Evolutionary conservation across 805 yeast genomes (phyloP), one percentile per base, ranked within the genome.

Genomic region (Barnettozyma pratensis): DNA sequence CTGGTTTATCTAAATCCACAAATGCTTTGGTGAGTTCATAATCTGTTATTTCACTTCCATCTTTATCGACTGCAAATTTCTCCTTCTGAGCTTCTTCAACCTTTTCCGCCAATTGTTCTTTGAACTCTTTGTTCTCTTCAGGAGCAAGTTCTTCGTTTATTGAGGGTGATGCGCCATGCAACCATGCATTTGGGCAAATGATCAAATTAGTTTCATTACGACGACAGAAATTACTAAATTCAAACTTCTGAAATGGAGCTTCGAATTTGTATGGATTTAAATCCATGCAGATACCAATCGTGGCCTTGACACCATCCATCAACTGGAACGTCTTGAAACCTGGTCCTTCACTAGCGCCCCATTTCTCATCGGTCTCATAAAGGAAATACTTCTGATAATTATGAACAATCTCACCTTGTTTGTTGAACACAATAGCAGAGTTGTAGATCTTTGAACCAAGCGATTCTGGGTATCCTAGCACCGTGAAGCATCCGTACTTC

Each of bases 241-340:
- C 97, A 61, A 77, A 88, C 28, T 71, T 73, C 36, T 75, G 71
- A 66, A 88, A 90, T 1, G 95, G 90, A 1, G 96, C 89, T 53
- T 77, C 71, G 63, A 91, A 91, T 61, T 86, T 74, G 63, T 87
- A 85, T 0, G 97, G 96, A 62, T 87, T 90, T 52, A 91, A 65
- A 67, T 91, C 98, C 97, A 91, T 91, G 63, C 98, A 91, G 6
- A 91, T 89, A 0, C 97, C 98, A 47, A 91, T 72, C 34, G 82
- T 74, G 1, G 85, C 69, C 35, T 63, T 73, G 6, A 77, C 55
- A 27, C 66, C 66, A 5, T 53, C 50, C 44, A 49, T 52, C 34
- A 59, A 27, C 28, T 59, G 71, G 43, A 85, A 76, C 1, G 75
- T 62, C 28, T 69, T 65, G 58, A 89, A 90, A 0, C 80, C 81